Conservation (phyloP, 2,329 filamentous ascomycete species). For the Colletotrichum chlorophyti region DNA sequence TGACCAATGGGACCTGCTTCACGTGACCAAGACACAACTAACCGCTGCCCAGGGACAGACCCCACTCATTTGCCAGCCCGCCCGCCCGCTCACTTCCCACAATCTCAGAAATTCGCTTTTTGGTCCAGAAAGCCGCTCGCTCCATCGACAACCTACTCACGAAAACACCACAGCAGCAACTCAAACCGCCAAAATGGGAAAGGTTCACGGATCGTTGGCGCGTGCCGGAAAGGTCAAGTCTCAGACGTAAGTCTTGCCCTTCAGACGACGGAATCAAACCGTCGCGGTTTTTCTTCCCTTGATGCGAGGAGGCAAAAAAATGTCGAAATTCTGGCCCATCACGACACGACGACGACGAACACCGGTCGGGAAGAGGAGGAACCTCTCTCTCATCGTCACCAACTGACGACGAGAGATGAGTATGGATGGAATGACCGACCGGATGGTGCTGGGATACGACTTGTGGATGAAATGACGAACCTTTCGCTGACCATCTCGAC, state of each 20-base stretch:
- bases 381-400: neutral
- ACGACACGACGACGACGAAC: slow-evolving; percentile 1
- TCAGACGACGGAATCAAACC: neutral
- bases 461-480: neutral
- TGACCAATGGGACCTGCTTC: slow-evolving; percentile 29
- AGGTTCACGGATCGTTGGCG: slow-evolving; percentile 86
- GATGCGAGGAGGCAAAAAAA: slow-evolving; percentile 2
- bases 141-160: slow-evolving; percentile 29
- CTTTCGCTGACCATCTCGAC: slow-evolving; percentile 15
- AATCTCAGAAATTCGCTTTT: too few species aligned
- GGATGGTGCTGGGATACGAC: neutral
- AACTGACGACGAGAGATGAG: neutral
- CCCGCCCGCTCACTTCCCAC: too few species aligned
- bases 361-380: neutral
- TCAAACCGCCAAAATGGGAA: slow-evolving; percentile 40
- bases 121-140: slow-evolving; percentile 8
- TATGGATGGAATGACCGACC: neutral
- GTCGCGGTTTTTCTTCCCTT: neutral
- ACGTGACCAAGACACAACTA: too few species aligned
- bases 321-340: slow-evolving; percentile 3
- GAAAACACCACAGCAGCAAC: slow-evolving; percentile 28
- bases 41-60: neutral
- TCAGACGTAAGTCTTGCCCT: slow-evolving; percentile 66
- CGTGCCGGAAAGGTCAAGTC: slow-evolving; percentile 98
- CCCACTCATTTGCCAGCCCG: too few species aligned